Conservation (phyloP, 2,329 filamentous ascomycete species). For the Onygenales sp. region DNA sequence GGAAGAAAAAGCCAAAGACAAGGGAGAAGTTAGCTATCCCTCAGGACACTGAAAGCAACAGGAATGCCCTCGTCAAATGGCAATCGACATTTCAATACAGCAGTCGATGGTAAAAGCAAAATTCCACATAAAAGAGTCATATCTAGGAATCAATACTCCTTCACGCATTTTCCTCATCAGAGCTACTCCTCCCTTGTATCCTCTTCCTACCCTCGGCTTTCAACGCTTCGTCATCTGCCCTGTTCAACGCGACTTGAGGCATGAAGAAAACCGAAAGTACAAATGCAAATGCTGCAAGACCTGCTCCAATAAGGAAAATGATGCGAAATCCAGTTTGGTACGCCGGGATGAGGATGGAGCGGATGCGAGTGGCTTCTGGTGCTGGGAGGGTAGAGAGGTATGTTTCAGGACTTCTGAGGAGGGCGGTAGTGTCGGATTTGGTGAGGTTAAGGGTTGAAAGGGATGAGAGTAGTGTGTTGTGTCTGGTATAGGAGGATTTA, state of each 20-base stretch:
- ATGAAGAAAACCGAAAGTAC: constrained; percentile 25
- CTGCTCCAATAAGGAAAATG: constrained; percentile 31
- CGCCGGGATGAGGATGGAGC: constrained; percentile 21
- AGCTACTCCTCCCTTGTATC: not conserved
- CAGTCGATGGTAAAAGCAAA: too few species aligned
- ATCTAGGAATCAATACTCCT: too few species aligned
- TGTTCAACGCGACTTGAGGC: constrained; percentile 24
- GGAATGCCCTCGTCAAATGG: too few species aligned
- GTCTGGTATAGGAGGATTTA: constrained; percentile 11
- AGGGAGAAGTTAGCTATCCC: too few species aligned
- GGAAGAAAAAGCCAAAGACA: too few species aligned
- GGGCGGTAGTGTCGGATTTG: constrained; percentile 13
- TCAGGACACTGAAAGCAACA: too few species aligned
- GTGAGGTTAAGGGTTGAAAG: constrained; percentile 18
- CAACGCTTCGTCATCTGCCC: constrained; percentile 6
- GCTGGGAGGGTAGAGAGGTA: constrained; percentile 20
- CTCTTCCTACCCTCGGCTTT: constrained; percentile 6
- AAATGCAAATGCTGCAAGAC: constrained; percentile 26
- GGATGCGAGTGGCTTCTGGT: constrained; percentile 14
- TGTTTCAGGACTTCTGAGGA: constrained; percentile 22
- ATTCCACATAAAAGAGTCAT: too few species aligned
- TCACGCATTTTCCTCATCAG: not conserved
- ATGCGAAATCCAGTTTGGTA: constrained; percentile 31
- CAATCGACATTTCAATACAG: too few species aligned
- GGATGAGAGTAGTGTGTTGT: constrained; percentile 18